phyloP scores from a whole-genome alignment of 2,329 filamentous ascomycete genomes.

The Xylariaceae sp. region DNA sequence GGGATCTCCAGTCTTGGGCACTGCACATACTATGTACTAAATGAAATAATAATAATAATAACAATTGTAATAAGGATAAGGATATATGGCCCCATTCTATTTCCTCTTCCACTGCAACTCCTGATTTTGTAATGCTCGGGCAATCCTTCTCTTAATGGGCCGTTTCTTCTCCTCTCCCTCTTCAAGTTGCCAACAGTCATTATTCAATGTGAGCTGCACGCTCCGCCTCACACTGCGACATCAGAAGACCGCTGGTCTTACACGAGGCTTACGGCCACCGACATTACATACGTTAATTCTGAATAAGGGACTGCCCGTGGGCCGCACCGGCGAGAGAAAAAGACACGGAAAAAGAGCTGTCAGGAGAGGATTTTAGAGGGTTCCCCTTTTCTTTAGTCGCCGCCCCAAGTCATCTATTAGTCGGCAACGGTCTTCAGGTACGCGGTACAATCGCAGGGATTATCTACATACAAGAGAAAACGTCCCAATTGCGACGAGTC shows the following conservation, averaged over 20 bases:
- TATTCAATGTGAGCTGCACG: slow-evolving; percentile 8
- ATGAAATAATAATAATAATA: background rate
- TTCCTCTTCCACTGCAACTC: background rate
- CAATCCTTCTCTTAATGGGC: slow-evolving; percentile 9
- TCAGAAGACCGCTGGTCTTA: background rate
- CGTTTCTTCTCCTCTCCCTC: slow-evolving; percentile 13
- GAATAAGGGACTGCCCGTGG: background rate
- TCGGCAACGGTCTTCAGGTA: slow-evolving; percentile 9
- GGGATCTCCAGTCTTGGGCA: background rate
- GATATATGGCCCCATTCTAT: background rate
- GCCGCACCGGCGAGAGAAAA: slow-evolving; percentile 5
- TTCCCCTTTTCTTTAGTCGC: slow-evolving; percentile 12
- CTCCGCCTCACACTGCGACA: slow-evolving; percentile 1
- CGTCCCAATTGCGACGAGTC: background rate
- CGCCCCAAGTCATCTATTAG: slow-evolving; percentile 14
- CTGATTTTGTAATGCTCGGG: background rate
- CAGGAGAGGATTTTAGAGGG: slow-evolving; percentile 14
- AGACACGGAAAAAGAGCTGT: too few relatives aligned
- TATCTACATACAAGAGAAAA: background rate
- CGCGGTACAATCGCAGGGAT: slow-evolving; percentile 14
- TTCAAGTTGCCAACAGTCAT: slow-evolving; percentile 11
- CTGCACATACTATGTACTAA: background rate
- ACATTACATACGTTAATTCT: background rate
- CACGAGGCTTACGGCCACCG: background rate
- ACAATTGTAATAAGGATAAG: background rate